These are phyloP conservation scores for Moesziomyces antarcticus DNA, from an alignment of 1,284 basidiomycete genomes.

Conservation along the genomic window DNA sequence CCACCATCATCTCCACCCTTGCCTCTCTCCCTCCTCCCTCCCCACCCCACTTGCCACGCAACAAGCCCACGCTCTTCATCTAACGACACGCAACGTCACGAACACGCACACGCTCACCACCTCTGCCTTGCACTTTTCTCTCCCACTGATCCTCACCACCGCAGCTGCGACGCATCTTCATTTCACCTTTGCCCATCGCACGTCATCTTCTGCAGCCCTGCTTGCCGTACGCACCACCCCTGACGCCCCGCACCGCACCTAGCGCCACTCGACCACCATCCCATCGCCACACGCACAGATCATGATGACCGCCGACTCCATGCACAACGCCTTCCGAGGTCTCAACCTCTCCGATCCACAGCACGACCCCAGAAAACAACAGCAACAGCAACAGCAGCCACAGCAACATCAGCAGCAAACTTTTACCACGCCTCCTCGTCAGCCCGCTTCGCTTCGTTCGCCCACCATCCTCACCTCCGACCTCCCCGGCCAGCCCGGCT, in stretches of 20 bases:
- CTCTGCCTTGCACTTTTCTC: no score
- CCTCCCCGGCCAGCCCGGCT: conserved; percentile 29
- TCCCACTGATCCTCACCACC: no score
- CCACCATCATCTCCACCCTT: background rate
- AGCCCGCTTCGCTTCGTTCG: conserved; percentile 36
- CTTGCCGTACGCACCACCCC: no score
- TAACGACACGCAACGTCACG: conserved; percentile 16
- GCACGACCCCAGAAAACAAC: conserved; percentile 30
- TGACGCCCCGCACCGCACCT: no score
- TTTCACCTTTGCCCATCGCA: no score
- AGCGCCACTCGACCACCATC: background rate
- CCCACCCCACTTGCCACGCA: no score
- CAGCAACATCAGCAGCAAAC: conserved; percentile 15
- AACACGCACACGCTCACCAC: conserved; percentile 9
- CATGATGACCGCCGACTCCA: conserved; percentile 46
- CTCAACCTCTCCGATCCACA: conserved; percentile 37
- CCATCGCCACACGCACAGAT: background rate
- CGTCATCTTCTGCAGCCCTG: no score
- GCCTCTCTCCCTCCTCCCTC: background rate
- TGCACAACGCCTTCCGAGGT: conserved; percentile 36
- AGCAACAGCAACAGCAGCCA: conserved; percentile 9
- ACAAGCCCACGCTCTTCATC: no score
- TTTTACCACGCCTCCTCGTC: conserved; percentile 22
- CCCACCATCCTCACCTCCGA: conserved; percentile 31
- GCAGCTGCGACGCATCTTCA: no score